Conservation (phyloP, 805 yeast species). For the Lachancea nothofagi region DNA sequence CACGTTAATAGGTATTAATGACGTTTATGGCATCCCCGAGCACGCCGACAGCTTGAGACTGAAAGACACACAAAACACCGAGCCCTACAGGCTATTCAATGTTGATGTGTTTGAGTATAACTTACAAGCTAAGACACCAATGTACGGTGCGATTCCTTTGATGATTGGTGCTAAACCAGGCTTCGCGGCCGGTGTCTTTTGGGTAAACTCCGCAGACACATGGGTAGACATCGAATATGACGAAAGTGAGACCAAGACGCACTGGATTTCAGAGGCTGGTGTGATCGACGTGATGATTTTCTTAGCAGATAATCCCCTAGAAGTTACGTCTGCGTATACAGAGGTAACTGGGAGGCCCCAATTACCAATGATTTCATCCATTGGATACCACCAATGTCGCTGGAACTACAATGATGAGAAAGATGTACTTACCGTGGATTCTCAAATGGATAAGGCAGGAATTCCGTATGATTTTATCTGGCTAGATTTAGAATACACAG, state of each 20-base stretch:
- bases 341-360: conserved; percentile 63
- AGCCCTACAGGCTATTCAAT: conserved; percentile 84
- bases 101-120: conserved; percentile 96
- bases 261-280: conserved; percentile 95
- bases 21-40: conserved; percentile 94
- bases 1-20: conserved; percentile 49
- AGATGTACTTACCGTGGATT: conserved; percentile 71
- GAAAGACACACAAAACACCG: conserved; percentile 54
- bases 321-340: conserved; percentile 58
- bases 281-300: conserved; percentile 67
- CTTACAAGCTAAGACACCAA: conserved; percentile 71
- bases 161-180: conserved; percentile 61
- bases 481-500: conserved; percentile 93
- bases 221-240: conserved; percentile 59
- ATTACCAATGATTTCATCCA: conserved; percentile 70
- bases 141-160: conserved; percentile 94
- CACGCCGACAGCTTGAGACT: conserved; percentile 80
- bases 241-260: conserved; percentile 40
- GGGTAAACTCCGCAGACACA: conserved; percentile 93
- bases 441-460: conserved; percentile 61
- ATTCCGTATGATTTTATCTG: conserved; percentile 91
- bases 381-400: conserved; percentile 94
- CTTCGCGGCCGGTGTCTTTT: conserved; percentile 69
- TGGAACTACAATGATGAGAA: conserved; percentile 92
- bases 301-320: conserved; percentile 47